Percentiles rank a stretch among this genome's conserved stretches.
phyloP scores from a whole-genome alignment of 345 rosid species.

The Lumnitzera littorea region DNA sequence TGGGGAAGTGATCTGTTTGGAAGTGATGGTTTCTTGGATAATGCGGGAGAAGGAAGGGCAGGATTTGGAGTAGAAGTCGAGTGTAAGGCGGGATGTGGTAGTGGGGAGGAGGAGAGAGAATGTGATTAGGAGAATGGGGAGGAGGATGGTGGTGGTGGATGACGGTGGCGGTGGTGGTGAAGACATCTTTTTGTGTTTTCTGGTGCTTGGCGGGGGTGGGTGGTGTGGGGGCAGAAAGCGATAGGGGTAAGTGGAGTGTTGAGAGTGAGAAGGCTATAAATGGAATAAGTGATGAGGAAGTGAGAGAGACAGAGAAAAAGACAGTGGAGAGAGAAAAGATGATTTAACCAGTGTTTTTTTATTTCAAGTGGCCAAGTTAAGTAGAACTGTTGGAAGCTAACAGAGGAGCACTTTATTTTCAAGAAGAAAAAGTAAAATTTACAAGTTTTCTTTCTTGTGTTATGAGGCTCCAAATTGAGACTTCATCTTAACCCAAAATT shows the following conservation, averaged over 20 bases:
- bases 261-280: too few species aligned
- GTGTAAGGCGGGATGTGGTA: slow-evolving; percentile 32
- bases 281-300: too few species aligned
- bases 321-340: background rate
- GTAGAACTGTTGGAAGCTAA: too few species aligned
- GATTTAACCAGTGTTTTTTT: too few species aligned
- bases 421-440: too few species aligned
- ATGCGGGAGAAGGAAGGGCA: slow-evolving; percentile 68
- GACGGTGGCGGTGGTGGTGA: slow-evolving; percentile 11
- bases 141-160: slow-evolving; percentile 2
- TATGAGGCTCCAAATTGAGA: too few species aligned
- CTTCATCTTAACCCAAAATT: too few species aligned
- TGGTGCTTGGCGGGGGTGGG: slow-evolving; percentile 1
- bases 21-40: slow-evolving; percentile 51
- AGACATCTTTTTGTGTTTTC: slow-evolving; percentile 24
- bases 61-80: slow-evolving; percentile 51
- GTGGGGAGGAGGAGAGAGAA: slow-evolving; percentile 11
- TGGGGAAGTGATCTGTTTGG: slow-evolving; percentile 71
- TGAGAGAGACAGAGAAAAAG: background rate
- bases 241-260: too few species aligned
- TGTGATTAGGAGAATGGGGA: slow-evolving; percentile 15
- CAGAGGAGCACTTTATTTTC: too few species aligned
- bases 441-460: too few species aligned
- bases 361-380: too few species aligned
- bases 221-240: background rate